A percentile compares a stretch with the other conserved stretches of the same genome.
Conservation (phyloP, 139 green algal species). For the Chlamydomonas sp. region DNA sequence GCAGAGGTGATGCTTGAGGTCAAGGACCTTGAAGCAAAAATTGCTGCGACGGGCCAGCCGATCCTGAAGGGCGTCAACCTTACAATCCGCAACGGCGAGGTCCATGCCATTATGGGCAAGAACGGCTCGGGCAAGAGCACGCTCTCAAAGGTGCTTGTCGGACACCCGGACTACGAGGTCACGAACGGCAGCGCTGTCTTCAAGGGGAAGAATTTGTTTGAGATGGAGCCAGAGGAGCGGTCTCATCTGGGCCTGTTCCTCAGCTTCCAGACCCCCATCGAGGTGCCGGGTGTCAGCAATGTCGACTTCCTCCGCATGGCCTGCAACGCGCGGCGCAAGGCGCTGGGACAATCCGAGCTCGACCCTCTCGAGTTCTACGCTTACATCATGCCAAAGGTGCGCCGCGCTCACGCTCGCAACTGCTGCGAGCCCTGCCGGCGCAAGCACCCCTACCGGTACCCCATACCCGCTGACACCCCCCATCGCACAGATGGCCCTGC, state of each 20-base stretch:
- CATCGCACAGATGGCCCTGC: too few relatives aligned
- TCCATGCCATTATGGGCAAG: conserved; percentile 99
- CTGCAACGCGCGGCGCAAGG: conserved; percentile 89
- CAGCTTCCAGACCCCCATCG: conserved; percentile 93
- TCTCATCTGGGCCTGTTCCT: conserved; percentile 94
- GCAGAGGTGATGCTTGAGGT: conserved; percentile 79
- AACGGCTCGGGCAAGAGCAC: conserved; percentile 98
- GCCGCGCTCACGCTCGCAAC: background rate
- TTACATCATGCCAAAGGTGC: conserved; percentile 92
- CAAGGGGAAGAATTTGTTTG: conserved; percentile 94
- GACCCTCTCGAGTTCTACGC: conserved; percentile 99
- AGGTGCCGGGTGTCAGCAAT: conserved; percentile 97
- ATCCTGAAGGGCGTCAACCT: conserved; percentile 97
- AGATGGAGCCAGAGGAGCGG: conserved; percentile 93
- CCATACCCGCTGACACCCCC: too few relatives aligned
- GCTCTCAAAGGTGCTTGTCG: conserved; percentile 95
- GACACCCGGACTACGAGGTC: conserved; percentile 98
- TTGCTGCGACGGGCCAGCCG: conserved; percentile 77
- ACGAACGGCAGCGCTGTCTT: conserved; percentile 86
- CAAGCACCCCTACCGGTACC: too few relatives aligned
- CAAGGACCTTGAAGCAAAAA: conserved; percentile 79
- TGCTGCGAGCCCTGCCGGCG: background rate
- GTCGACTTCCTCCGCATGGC: conserved; percentile 96
- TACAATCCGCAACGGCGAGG: conserved; percentile 77
- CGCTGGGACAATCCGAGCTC: conserved; percentile 87